Evolutionary conservation across 2,329 filamentous ascomycete genomes (phyloP).

Genomic region (Orbilia oligospora): DNA sequence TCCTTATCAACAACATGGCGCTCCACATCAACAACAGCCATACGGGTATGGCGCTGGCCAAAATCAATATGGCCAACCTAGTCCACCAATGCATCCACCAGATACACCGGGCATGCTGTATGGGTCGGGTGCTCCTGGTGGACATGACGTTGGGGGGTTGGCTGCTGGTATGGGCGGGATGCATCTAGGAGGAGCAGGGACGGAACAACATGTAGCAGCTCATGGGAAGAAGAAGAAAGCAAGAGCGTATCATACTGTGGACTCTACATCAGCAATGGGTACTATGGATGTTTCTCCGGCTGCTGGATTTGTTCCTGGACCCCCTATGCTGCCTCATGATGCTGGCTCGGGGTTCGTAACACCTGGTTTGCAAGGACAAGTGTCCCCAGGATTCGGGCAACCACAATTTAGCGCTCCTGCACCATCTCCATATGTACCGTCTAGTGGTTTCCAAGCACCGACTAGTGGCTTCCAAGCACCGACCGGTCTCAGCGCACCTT

Average conservation of each 20-base stretch:
- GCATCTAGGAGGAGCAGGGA: constrained; percentile 71
- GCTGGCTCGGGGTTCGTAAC: constrained; percentile 50
- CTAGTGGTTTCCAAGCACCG: constrained; percentile 59
- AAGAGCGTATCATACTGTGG: constrained; percentile 91
- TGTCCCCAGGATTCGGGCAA: constrained; percentile 65
- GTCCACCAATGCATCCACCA: constrained; percentile 66
- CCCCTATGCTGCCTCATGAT: constrained; percentile 53
- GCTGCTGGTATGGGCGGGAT: constrained; percentile 70
- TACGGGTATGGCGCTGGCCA: constrained; percentile 38
- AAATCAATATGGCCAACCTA: constrained; percentile 49
- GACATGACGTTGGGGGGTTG: constrained; percentile 62
- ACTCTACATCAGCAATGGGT: constrained; percentile 74
- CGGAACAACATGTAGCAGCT: constrained; percentile 69
- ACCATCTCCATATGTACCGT: constrained; percentile 67
- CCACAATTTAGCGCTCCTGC: constrained; percentile 70
- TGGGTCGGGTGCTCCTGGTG: constrained; percentile 42
- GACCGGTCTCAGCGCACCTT: constrained; percentile 67
- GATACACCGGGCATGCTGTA: constrained; percentile 58
- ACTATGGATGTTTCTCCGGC: constrained; percentile 71
- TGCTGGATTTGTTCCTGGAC: constrained; percentile 62
- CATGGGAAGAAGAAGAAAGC: constrained; percentile 84
- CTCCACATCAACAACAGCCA: constrained; percentile 43
- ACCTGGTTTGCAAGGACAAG: constrained; percentile 49
- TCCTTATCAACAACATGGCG: constrained; percentile 60
- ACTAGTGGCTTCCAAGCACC: constrained; percentile 64